Evolutionary conservation across 768 basidiomycete genomes (phyloP).

Genomic region (Cantharellus anzutake): DNA sequence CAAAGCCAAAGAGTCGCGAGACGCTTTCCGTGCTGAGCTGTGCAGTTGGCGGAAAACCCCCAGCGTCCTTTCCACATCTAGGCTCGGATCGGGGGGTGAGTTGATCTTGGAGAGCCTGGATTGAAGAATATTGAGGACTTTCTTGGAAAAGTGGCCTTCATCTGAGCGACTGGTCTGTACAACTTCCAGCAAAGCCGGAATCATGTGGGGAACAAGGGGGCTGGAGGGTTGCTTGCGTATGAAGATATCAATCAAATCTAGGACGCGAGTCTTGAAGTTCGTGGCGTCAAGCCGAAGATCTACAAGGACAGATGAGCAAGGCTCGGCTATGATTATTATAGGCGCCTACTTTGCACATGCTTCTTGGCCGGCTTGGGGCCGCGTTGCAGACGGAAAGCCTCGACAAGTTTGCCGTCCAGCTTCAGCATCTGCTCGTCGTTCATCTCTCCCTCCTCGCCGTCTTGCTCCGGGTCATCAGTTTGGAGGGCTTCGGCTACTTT

Average conservation of each 20-base stretch:
- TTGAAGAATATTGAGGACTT: slow-evolving; percentile 62
- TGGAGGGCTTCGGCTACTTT: slow-evolving; percentile 32
- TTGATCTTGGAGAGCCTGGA: slow-evolving; percentile 57
- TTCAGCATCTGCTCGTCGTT: slow-evolving; percentile 98
- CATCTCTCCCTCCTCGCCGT: slow-evolving; percentile 45
- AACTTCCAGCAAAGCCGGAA: slow-evolving; percentile 63
- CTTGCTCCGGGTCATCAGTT: slow-evolving; percentile 21
- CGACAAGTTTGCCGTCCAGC: slow-evolving; percentile 79
- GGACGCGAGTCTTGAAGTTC: slow-evolving; percentile 89
- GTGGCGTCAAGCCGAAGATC: slow-evolving; percentile 74
- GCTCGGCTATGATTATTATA: not conserved
- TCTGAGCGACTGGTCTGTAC: slow-evolving; percentile 44
- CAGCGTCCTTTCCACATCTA: slow-evolving; percentile 24
- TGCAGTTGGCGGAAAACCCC: slow-evolving; percentile 42
- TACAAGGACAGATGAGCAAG: slow-evolving; percentile 22
- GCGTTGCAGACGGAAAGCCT: slow-evolving; percentile 37
- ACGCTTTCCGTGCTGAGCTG: slow-evolving; percentile 34
- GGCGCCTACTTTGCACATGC: slow-evolving; percentile 39
- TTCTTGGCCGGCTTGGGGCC: slow-evolving; percentile 25
- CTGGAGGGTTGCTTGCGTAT: slow-evolving; percentile 62
- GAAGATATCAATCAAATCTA: slow-evolving; percentile 84
- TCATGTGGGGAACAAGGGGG: slow-evolving; percentile 40
- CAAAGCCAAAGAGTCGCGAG: slow-evolving; percentile 40
- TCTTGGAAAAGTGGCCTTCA: slow-evolving; percentile 78
- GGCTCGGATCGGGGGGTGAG: slow-evolving; percentile 35